Conservation (phyloP, 148 eudicot species). For the Heliosperma pusillum region DNA sequence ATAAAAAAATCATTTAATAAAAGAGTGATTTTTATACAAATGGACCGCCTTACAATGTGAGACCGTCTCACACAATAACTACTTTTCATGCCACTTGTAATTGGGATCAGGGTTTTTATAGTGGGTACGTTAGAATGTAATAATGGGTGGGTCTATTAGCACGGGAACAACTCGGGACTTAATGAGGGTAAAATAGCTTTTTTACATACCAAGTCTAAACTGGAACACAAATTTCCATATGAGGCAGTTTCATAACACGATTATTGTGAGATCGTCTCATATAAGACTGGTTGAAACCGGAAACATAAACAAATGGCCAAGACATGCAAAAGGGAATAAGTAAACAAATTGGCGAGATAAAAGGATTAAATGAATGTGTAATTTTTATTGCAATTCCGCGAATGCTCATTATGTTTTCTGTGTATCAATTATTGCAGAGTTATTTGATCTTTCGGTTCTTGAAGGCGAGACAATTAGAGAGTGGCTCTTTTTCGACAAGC, state of each 20-base stretch:
- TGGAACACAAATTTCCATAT: too few species aligned
- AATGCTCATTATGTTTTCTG: neutral
- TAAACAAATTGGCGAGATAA: neutral
- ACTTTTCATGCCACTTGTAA: too few species aligned
- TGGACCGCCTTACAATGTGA: too few species aligned
- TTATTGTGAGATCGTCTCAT: too few species aligned
- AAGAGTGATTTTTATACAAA: too few species aligned
- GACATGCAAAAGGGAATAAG: too few species aligned
- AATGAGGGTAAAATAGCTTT: too few species aligned
- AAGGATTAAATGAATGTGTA: neutral
- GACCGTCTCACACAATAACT: too few species aligned
- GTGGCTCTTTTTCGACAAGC: conserved; percentile 98
- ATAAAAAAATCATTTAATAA: too few species aligned
- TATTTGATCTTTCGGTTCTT: conserved; percentile 73
- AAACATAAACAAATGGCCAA: neutral
- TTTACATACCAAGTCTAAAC: too few species aligned
- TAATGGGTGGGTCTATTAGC: neutral
- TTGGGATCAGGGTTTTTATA: too few species aligned
- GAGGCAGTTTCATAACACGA: neutral
- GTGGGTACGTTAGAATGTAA: neutral
- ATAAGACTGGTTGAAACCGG: neutral
- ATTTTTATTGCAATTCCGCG: neutral
- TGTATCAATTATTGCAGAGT: conserved; percentile 50
- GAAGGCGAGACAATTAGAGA: conserved; percentile 91
- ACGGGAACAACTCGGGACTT: too few species aligned